Evolutionary conservation across 2,329 filamentous ascomycete species (phyloP).

Genomic region (Chrysosphaeria jannelii): DNA sequence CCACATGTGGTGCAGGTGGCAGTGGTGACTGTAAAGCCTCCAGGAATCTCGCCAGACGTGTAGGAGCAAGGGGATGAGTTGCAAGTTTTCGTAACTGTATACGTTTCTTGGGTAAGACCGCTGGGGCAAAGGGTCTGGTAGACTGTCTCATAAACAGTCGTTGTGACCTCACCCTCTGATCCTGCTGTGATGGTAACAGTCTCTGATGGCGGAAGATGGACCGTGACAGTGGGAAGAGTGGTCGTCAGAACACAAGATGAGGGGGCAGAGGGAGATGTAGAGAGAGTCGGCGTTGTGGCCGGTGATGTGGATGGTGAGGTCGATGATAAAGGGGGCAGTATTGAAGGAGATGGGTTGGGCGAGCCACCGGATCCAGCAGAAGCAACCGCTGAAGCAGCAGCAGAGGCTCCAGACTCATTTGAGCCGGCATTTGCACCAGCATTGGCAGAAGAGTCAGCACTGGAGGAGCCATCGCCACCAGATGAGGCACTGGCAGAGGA

Average conservation of each 20-base stretch:
- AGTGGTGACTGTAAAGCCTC: constrained; percentile 4
- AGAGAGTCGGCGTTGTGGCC: background rate
- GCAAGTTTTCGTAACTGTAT: constrained; percentile 6
- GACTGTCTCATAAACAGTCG: constrained; percentile 3
- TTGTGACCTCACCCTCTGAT: constrained; percentile 1
- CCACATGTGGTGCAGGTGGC: constrained; percentile 4
- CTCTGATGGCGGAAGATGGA: constrained; percentile 1
- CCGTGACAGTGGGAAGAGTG: constrained; percentile 3
- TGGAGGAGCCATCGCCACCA: too few relatives aligned
- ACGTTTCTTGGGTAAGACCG: constrained; percentile 3
- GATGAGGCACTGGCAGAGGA: too few relatives aligned
- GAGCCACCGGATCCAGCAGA: background rate
- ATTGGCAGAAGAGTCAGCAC: too few relatives aligned
- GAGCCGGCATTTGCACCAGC: too few relatives aligned
- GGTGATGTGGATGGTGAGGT: background rate
- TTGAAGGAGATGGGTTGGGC: background rate
- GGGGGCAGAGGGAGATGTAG: constrained; percentile 1
- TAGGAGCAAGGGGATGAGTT: constrained; percentile 2
- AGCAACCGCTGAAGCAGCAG: background rate
- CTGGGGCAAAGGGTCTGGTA: constrained; percentile 3
- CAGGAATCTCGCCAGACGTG: constrained; percentile 1
- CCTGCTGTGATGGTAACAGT: constrained; percentile 1
- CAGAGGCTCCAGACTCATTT: too few relatives aligned
- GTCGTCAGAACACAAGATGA: constrained; percentile 3
- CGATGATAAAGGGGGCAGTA: background rate